Conservation (phyloP, 2,329 filamentous ascomycete genomes). For the Aureobasidium sp. region DNA sequence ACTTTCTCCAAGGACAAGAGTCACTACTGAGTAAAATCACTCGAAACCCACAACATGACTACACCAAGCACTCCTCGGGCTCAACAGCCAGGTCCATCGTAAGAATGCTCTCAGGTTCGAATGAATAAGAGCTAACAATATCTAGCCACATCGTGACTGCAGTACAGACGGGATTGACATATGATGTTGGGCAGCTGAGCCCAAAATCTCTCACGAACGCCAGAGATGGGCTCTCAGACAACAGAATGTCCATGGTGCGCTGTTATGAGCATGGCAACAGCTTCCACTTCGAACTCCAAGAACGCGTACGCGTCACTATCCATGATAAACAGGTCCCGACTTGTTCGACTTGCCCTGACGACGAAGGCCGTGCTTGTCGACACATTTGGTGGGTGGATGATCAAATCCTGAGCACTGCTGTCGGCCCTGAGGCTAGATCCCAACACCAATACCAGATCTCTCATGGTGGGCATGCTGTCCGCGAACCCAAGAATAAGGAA, state of each 20-base stretch:
- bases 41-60: not conserved
- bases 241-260: not conserved
- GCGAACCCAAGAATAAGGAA: not conserved
- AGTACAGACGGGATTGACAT: not conserved
- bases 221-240: not conserved
- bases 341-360: not conserved
- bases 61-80: not conserved
- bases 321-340: not conserved
- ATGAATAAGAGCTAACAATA: not conserved
- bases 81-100: not conserved
- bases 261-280: not conserved
- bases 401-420: not conserved
- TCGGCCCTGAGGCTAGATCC: not conserved
- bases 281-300: constrained; percentile 10
- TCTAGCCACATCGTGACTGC: not conserved
- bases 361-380: not conserved
- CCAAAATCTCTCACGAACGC: not conserved
- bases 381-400: constrained; percentile 8
- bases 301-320: not conserved
- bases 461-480: not conserved
- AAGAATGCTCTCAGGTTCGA: not conserved
- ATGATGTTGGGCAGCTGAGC: not conserved
- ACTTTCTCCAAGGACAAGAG: not conserved
- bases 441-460: not conserved
- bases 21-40: not conserved